Evolutionary conservation across 306 rosid species (phyloP).

Genomic region (Cyamopsis tetragonoloba): DNA sequence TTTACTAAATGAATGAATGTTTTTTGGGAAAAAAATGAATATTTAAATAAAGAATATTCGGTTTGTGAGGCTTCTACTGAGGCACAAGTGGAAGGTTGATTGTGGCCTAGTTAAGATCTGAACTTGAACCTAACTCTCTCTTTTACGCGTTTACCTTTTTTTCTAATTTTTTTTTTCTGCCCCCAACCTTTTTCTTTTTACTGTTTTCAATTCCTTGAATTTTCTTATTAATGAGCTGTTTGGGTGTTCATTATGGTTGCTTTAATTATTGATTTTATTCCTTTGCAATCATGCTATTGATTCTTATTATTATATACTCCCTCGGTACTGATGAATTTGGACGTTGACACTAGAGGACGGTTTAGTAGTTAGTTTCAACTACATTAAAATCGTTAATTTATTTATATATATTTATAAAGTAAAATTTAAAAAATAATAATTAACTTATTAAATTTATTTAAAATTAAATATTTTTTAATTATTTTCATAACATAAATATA

Average conservation of each 20-base stretch:
- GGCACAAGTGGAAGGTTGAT: not conserved
- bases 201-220: not conserved
- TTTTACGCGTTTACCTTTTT: not conserved
- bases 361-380: no score
- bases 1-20: no score
- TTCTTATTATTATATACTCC: not conserved
- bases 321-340: no score
- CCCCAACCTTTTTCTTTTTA: not conserved
- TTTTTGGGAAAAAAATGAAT: not conserved
- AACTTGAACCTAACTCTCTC: not conserved
- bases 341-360: no score
- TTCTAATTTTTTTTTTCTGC: not conserved
- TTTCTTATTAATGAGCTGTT: slow-evolving; percentile 1
- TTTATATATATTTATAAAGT: no score
- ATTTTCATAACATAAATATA: no score
- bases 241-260: not conserved
- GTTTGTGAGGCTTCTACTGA: slow-evolving; percentile 12
- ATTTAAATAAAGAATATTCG: slow-evolving; percentile 37
- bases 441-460: no score
- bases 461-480: no score
- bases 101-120: slow-evolving; percentile 6
- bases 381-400: no score
- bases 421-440: no score
- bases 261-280: slow-evolving; percentile 5
- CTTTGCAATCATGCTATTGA: not conserved